A percentile compares a stretch with the other conserved stretches of the same genome.
phyloP scores from a whole-genome alignment of 192 early-diverging fungal species.

The Thamnidium elegans region DNA sequence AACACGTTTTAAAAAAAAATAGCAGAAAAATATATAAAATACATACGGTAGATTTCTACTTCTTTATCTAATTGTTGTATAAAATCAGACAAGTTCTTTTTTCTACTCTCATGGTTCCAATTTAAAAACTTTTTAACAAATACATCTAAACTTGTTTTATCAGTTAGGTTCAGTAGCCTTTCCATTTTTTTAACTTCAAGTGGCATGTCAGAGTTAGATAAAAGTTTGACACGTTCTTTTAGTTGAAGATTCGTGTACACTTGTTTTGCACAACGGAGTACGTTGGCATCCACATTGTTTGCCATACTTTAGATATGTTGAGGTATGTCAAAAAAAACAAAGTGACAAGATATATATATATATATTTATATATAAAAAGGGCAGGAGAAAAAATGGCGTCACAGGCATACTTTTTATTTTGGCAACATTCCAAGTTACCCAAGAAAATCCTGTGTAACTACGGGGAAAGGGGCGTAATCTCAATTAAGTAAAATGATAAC shows the following conservation, averaged over 20 bases:
- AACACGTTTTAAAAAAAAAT: background rate
- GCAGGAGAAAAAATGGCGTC: no score
- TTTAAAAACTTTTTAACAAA: background rate
- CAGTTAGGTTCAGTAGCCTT: background rate
- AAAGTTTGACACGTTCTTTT: background rate
- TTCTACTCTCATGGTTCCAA: background rate
- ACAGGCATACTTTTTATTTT: no score
- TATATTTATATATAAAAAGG: no score
- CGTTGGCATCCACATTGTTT: background rate
- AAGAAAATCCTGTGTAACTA: background rate
- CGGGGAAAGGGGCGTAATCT: background rate
- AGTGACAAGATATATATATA: no score
- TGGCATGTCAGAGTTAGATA: background rate
- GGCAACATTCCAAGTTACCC: no score
- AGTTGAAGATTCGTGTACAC: constrained; percentile 5
- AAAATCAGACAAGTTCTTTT: constrained; percentile 4
- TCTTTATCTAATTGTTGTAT: background rate
- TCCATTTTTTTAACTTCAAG: constrained; percentile 15
- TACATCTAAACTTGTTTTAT: background rate
- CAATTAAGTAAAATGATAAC: background rate
- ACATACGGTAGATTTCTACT: background rate
- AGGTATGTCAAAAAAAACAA: background rate
- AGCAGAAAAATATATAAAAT: background rate
- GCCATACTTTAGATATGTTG: background rate
- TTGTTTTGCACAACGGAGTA: constrained; percentile 21